Percentiles rank a stretch among this genome's conserved stretches.
These are phyloP conservation scores for Fusarium hostae DNA, from an alignment of 2,329 filamentous ascomycete genomes.

Conservation along the genomic window DNA sequence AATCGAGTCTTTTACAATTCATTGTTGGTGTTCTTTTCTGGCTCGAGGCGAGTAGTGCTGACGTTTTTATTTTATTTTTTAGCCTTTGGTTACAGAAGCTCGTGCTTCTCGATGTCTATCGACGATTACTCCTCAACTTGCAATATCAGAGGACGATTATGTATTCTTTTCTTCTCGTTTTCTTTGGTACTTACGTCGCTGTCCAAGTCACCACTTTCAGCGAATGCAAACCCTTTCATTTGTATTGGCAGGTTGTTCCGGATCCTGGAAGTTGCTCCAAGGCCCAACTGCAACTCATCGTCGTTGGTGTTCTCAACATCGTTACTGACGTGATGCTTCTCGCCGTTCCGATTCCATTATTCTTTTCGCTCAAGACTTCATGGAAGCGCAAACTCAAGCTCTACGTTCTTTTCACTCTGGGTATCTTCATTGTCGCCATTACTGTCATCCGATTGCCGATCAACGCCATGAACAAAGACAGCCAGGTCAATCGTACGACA, in stretches of 20 bases:
- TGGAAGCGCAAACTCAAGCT: constrained; percentile 49
- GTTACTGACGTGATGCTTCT: constrained; percentile 47
- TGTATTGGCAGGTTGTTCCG: constrained; percentile 37
- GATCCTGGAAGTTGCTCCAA: constrained; percentile 32
- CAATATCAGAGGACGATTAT: constrained; percentile 19
- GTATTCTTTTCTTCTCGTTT: constrained; percentile 26
- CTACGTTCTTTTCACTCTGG: constrained; percentile 50
- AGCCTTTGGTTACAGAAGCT: constrained; percentile 39
- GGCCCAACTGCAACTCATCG: constrained; percentile 33
- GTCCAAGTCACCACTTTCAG: constrained; percentile 34
- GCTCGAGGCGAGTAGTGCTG: not conserved
- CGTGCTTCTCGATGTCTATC: constrained; percentile 33
- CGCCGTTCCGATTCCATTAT: constrained; percentile 39
- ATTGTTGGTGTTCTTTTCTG: not conserved
- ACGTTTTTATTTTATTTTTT: fast-evolving
- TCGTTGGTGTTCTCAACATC: constrained; percentile 38
- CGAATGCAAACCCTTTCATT: constrained; percentile 27
- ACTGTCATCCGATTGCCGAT: constrained; percentile 54
- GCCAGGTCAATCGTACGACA: constrained; percentile 51
- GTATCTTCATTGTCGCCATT: constrained; percentile 53
- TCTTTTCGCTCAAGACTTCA: constrained; percentile 45
- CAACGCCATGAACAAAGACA: constrained; percentile 49
- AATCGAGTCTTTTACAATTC: constrained; percentile 13
- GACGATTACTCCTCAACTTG: constrained; percentile 26
- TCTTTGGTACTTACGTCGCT: constrained; percentile 25